These are phyloP conservation scores for Lepidium didymum DNA, from an alignment of 345 rosid species.

Conservation along the genomic window DNA sequence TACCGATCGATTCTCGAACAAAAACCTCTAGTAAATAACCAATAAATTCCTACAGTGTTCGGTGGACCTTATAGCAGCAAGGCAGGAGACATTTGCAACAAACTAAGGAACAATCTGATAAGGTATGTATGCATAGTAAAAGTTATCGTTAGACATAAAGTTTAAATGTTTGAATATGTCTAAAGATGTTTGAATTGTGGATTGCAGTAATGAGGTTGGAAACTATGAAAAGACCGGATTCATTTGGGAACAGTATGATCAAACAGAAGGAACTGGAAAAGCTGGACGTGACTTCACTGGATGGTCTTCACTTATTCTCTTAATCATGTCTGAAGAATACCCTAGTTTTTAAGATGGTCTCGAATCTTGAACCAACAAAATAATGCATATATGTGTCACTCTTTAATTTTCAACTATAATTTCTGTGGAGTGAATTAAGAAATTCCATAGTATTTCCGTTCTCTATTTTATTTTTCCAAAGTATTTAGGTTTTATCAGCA, in stretches of 20 bases:
- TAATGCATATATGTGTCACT: too few relatives aligned
- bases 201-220: conserved; percentile 61
- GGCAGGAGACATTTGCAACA: conserved; percentile 51
- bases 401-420: too few relatives aligned
- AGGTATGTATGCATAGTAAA: conserved; percentile 33
- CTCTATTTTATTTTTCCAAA: too few relatives aligned
- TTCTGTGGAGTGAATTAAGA: too few relatives aligned
- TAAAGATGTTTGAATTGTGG: neutral
- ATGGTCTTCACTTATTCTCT: conserved; percentile 68
- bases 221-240: conserved; percentile 74
- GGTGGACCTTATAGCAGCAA: conserved; percentile 62
- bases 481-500: too few relatives aligned
- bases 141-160: neutral
- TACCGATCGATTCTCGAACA: neutral
- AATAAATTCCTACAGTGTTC: conserved; percentile 34
- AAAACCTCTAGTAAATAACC: neutral
- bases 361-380: too few relatives aligned
- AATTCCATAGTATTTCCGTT: too few relatives aligned
- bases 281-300: conserved; percentile 75
- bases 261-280: conserved; percentile 63
- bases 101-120: conserved; percentile 63
- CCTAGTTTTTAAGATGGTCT: neutral
- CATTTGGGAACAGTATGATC: conserved; percentile 92
- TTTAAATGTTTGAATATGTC: neutral
- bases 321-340: conserved; percentile 71